Conservation (phyloP, 2,329 filamentous ascomycete species). For the Leptographium procerum region DNA sequence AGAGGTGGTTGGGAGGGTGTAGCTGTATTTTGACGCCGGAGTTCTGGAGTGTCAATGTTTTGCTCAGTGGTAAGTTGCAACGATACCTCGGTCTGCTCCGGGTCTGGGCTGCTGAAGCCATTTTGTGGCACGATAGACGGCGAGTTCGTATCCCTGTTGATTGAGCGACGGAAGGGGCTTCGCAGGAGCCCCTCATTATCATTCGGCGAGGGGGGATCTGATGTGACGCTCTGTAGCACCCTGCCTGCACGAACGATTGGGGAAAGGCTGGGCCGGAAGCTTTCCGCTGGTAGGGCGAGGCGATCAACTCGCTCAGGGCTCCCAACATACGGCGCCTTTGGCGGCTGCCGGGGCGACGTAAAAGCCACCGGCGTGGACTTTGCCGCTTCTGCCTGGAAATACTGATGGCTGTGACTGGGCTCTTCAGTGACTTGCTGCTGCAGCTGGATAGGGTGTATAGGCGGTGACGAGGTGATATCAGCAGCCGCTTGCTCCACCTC, state of each 20-base stretch:
- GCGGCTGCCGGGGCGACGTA: slow-evolving; percentile 9
- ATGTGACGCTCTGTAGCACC: slow-evolving; percentile 45
- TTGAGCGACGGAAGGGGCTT: slow-evolving; percentile 40
- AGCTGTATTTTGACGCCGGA: not conserved
- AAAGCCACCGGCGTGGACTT: slow-evolving; percentile 1
- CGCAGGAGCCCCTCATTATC: slow-evolving; percentile 37
- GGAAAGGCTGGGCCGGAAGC: slow-evolving; percentile 35
- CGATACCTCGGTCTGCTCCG: not conserved
- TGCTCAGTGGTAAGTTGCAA: not conserved
- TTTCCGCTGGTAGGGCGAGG: slow-evolving; percentile 18
- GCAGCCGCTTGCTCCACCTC: not conserved
- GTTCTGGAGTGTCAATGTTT: not conserved
- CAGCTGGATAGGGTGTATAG: not conserved
- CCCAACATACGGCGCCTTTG: not conserved
- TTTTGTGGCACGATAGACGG: slow-evolving; percentile 12
- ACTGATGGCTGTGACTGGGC: not conserved
- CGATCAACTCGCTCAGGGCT: slow-evolving; percentile 10
- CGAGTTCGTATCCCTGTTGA: slow-evolving; percentile 19
- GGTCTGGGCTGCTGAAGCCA: not conserved
- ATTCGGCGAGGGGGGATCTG: slow-evolving; percentile 46
- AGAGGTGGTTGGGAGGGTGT: not conserved
- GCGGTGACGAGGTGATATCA: slow-evolving; percentile 7
- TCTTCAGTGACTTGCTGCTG: not conserved
- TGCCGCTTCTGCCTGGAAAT: not conserved
- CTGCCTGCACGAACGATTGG: slow-evolving; percentile 48